Base-by-base conservation (phyloP, 306 rosid species). In the Lagenaria siceraria region DNA sequence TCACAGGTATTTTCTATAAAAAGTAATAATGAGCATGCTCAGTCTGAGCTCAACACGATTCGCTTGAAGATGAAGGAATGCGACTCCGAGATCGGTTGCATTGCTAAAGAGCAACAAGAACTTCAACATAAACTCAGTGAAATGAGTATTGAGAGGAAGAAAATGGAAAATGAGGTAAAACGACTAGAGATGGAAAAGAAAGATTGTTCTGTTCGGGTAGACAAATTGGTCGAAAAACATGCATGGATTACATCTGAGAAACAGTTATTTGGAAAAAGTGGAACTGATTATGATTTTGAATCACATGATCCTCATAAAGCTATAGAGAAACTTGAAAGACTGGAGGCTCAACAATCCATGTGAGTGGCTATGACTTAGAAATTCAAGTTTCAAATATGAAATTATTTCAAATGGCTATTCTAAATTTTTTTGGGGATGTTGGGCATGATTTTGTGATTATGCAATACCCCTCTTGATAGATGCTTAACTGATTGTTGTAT, bases 101-200 rank as follows among this genome's bases (percentile, higher is more conserved):
- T 95, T 62, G 79, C 89, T 58, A 93, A 87, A 78, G 97, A 89
- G 60, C 95, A 88, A 79, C 84, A 89, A 75, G 80, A 69, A 61
- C 91, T 90, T 83, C 97, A 92, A 78, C 86, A 88, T 76, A 89
- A 89, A 78, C 85, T 95, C 63, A 88, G 83, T 56, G 98, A 95
- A 87, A 86, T 82, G 83, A 90, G 75, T 84, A 96, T 95, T 76
- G 96, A 90, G 85, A 86, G 87, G 87, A 95, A 95, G 88, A 92
- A 87, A 84, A 87, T 92, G 96, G 97, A 95, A 86, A 95, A 95
- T 79, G 98, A 95, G 92, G 97, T 90, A 72, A 95, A 90, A 84
- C 86, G 88, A 78, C 81, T 90, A 93, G 93, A 90, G 81, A 90
- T 72, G 89, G 97, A 95, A 65, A 97, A 89, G 78, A 89, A 90